Conservation (phyloP, 2,329 filamentous ascomycete species). For the Capronia coronata region DNA sequence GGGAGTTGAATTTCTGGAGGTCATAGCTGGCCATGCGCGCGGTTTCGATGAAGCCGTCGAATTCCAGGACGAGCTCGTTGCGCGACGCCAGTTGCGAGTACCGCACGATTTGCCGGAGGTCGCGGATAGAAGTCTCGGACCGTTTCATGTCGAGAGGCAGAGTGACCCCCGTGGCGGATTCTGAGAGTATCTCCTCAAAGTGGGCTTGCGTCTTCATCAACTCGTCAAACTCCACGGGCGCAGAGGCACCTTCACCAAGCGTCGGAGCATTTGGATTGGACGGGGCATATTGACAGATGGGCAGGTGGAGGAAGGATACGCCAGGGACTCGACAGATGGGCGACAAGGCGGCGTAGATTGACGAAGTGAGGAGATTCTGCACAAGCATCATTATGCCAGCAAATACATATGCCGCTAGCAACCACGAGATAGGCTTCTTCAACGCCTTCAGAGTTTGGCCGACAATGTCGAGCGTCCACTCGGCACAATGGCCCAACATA, state of each 20-base stretch:
- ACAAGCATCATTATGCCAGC: slow-evolving; percentile 54
- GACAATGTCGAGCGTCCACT: slow-evolving; percentile 22
- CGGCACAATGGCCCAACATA: slow-evolving; percentile 6
- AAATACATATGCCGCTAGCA: slow-evolving; percentile 56
- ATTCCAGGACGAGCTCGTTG: slow-evolving; percentile 66
- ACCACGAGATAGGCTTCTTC: slow-evolving; percentile 58
- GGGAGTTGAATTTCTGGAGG: slow-evolving; percentile 68
- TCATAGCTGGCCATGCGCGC: slow-evolving; percentile 59
- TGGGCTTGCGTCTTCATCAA: slow-evolving; percentile 68
- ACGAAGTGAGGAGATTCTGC: slow-evolving; percentile 57
- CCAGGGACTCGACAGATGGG: slow-evolving; percentile 67
- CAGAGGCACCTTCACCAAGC: slow-evolving; percentile 30
- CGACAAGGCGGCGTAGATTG: slow-evolving; percentile 56
- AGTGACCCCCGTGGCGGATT: slow-evolving; percentile 57
- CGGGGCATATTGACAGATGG: slow-evolving; percentile 51
- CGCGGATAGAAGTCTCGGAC: slow-evolving; percentile 66
- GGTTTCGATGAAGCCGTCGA: slow-evolving; percentile 67
- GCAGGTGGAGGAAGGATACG: slow-evolving; percentile 53
- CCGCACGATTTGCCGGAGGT: slow-evolving; percentile 64
- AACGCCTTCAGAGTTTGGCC: slow-evolving; percentile 52
- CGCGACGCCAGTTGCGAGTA: slow-evolving; percentile 60
- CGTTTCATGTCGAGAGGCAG: slow-evolving; percentile 74
- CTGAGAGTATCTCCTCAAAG: slow-evolving; percentile 68
- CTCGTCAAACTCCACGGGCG: slow-evolving; percentile 61
- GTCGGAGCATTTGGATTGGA: slow-evolving; percentile 7